Base-by-base conservation (phyloP, 257 asterid species). In the Nicotiana tomentosiformis region DNA sequence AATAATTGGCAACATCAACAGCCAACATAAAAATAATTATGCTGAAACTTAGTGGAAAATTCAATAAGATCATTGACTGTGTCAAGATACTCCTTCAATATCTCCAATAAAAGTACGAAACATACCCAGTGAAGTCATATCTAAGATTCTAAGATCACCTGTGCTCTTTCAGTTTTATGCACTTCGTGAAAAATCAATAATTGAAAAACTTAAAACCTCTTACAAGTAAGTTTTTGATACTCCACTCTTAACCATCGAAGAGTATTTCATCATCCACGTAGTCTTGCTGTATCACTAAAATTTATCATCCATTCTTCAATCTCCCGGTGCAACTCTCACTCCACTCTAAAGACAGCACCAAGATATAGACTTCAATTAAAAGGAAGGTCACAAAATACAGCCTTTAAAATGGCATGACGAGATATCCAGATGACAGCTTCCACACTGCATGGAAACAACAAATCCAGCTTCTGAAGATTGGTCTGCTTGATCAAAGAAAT, bases 61-160 rank as follows among this genome's bases (percentile, higher is more conserved):
- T 43, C 78, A 70, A 20, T 70, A 10, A 70, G 18, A 70, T 3
- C 35, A n/a, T 70, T 70, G 58, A 70, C n/a, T n/a, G 29, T 20
- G 58, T 70, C 58, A 70, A 39, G 60, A 43, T 43, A 70, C 74
- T 66, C 46, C 78, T 70, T 49, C 78, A 70, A 43, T 57, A 70
- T 70, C 11, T 70, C 46, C 58, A 70, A 39, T 43, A 43, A 57
- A 43, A 46, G 35, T 20, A 18, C 78, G 43, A 69, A n/a, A 11
- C 18, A 70, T 11, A 16, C 78, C 35, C 6, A 43, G 12, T 39
- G 35, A 70, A 70, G 78, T 64, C 69, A 2, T 70, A 70, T 39
- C 33, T 37, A 70, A 56, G 58, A 70, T 39, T 46, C 46, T 10
- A 39, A 10, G 78, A 70, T 43, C 58, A 43, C 60, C 58, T 43